Base-by-base conservation (phyloP, 179 eudicot genomes). In the Camellia oleifera region DNA sequence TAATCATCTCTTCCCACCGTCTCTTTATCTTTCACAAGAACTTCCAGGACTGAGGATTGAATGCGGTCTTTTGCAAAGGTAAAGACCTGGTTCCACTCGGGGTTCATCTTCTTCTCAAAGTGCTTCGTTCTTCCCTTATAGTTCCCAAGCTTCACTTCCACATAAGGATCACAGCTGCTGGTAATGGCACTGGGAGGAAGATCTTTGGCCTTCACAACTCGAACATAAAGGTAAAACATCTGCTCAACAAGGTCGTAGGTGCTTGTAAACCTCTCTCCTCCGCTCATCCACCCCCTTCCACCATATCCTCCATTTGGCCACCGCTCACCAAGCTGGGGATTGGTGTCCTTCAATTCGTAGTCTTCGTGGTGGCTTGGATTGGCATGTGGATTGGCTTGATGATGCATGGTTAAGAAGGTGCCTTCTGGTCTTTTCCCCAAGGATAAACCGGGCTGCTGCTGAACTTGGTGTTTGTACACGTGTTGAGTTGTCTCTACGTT, bases 231-330 rank as follows among this genome's bases (percentile, higher is more conserved):
- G 83, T 88, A 91, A 58, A 81, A 89, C 91, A 90, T 87, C 81
- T 88, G 93, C 87, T 90, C 97, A 26, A 92, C 94, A 20, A 92
- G 94, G 80, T 92, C 93, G 81, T 88, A 86, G 64, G 95, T 87
- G 82, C 79, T 81, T 67, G 88, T 82, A 32, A 80, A 84, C 84
- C 87, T 90, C 58, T 91, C 32, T 26, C 32, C 93, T 26, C 89
- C 84, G 13, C 81, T 74, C 80, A 81, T 80, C 76, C 86, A 76
- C 75, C 90, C 88, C 53, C 81, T 83, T 64, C 82, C 65, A 8
- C 66, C 76, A 4, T 26, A 73, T 26, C 72, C 78, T n/a, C 72
- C 75, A 26, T 64, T 66, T 20, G 69, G 77, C 86, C 84, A 84
- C 18, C 75, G 66, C 77, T 81, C 88, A 2, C 88, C 91, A 62